Evolutionary conservation across 2,329 filamentous ascomycete genomes (phyloP).

Genomic region (Fusarium torulosum): DNA sequence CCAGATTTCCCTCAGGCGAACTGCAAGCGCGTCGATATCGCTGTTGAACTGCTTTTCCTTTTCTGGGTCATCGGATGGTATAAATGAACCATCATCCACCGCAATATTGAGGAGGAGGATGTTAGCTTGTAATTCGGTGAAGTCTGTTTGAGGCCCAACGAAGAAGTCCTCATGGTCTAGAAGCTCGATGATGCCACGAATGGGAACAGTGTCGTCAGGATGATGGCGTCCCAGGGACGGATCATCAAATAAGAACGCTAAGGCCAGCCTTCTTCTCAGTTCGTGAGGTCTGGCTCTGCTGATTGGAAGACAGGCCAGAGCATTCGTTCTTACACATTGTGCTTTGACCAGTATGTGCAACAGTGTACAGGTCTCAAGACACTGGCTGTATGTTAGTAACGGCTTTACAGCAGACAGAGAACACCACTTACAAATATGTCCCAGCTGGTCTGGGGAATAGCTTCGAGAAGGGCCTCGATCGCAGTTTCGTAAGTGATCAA

Average conservation of each 20-base stretch:
- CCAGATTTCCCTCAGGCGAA: conserved; percentile 68
- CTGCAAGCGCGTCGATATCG: conserved; percentile 75
- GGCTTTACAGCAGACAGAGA: background rate
- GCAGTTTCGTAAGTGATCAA: conserved; percentile 57
- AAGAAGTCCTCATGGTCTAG: conserved; percentile 64
- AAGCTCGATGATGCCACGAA: conserved; percentile 60
- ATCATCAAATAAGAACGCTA: conserved; percentile 71
- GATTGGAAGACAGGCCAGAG: conserved; percentile 70
- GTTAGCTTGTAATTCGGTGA: conserved; percentile 73
- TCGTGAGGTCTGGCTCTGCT: conserved; percentile 64
- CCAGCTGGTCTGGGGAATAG: conserved; percentile 56
- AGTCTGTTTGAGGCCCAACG: conserved; percentile 72
- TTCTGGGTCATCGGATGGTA: conserved; percentile 46
- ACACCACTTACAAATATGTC: conserved; percentile 57
- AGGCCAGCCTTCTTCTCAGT: conserved; percentile 74
- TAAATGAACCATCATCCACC: conserved; percentile 71
- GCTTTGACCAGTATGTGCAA: conserved; percentile 60
- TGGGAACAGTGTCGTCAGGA: conserved; percentile 57
- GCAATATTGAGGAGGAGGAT: conserved; percentile 79
- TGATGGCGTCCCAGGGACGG: conserved; percentile 56
- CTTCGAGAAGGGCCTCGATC: conserved; percentile 58
- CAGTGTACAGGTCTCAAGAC: conserved; percentile 60
- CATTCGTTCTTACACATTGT: conserved; percentile 67
- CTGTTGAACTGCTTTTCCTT: conserved; percentile 71
- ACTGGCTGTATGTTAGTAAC: conserved; percentile 55